Evolutionary conservation across 164 flowering plant genomes (phyloP).

Genomic region (Brasenia schreberi): DNA sequence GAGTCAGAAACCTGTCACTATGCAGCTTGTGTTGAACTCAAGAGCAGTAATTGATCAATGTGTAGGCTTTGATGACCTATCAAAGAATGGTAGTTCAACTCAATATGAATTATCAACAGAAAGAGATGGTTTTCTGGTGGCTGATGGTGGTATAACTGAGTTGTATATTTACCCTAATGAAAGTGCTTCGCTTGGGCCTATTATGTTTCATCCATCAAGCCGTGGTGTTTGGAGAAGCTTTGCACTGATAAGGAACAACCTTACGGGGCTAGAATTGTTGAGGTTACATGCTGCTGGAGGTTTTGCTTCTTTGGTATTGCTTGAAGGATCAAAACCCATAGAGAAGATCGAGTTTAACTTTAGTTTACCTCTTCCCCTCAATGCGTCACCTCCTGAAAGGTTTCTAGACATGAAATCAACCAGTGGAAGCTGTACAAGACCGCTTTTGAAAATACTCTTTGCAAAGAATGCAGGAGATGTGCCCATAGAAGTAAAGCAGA

Average conservation of each 20-base stretch:
- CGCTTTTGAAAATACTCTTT: conserved; percentile 42
- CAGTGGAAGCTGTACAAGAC: conserved; percentile 23
- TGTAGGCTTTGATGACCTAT: conserved; percentile 20
- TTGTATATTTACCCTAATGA: conserved; percentile 59
- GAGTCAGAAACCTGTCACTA: conserved; percentile 45
- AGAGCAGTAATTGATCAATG: conserved; percentile 52
- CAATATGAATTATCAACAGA: conserved; percentile 15
- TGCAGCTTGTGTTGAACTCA: conserved; percentile 75
- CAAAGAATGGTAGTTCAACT: conserved; percentile 19
- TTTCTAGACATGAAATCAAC: conserved; percentile 15
- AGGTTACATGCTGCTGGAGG: conserved; percentile 68
- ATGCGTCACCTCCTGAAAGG: conserved; percentile 21
- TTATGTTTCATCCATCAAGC: conserved; percentile 57
- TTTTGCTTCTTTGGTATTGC: conserved; percentile 35
- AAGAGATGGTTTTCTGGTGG: conserved; percentile 48
- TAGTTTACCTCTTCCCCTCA: conserved; percentile 23
- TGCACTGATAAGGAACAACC: conserved; percentile 68
- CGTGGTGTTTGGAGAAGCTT: conserved; percentile 73
- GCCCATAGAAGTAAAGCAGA: conserved; percentile 46
- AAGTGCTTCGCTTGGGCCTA: conserved; percentile 55
- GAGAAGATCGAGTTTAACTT: conserved; percentile 43
- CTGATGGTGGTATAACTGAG: conserved; percentile 47
- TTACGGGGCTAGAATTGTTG: conserved; percentile 79
- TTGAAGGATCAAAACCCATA: conserved; percentile 49
- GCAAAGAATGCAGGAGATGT: conserved; percentile 68